Base-by-base conservation (phyloP, 2,329 filamentous ascomycete species). In the Pseudopyricularia cyperi region DNA sequence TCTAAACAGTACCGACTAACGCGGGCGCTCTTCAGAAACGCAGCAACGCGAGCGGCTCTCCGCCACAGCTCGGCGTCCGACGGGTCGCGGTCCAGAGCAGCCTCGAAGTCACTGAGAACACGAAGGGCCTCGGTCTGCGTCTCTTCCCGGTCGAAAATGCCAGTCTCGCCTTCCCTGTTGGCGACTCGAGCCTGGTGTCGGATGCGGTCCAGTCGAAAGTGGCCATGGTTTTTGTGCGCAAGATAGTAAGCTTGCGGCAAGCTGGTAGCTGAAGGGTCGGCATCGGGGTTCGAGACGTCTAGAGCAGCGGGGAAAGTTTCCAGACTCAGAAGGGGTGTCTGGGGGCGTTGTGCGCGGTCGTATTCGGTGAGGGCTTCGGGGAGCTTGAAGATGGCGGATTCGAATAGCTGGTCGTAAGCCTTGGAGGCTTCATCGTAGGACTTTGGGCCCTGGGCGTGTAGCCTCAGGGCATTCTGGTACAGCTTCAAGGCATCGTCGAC, bases 401-500 rank as follows among this genome's bases (percentile, higher is more conserved):
- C 73, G 66, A 98, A 94, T 1, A 98, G 80, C 35, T 80, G 80
- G 48, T 84, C 75, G 68, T 98, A 98, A 46, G 93, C 91, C 50
- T 83, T 77, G 44, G 78, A 76, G 19, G 94, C 91, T 62, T 89
- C 82, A 48, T 80, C 68, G 64, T 88, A 93, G 52, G 82, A 87
- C 17, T 71, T 71, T 0, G 87, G 82, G 2, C 93, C 90, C 68
- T 95, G 89, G 1, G 91, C 85, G 64, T 98, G 93, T 58, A 90
- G 81, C 66, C 91, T 95, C 53, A 98, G 72, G 47, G 93, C 93
- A 59, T 77, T 84, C 63, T 97, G 90, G 65, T 96, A 98, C 34
- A 91, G 79, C 69, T 96, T 97, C 56, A 98, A 73, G 48, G 93
- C 90, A 70, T 98, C 93, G 62, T 98, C 93, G 62, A 97, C 91